Percentiles rank a stretch among this genome's conserved stretches.
Conservation (phyloP, 1,139 yeast genomes). For the Sporopachydermia cereana region DNA sequence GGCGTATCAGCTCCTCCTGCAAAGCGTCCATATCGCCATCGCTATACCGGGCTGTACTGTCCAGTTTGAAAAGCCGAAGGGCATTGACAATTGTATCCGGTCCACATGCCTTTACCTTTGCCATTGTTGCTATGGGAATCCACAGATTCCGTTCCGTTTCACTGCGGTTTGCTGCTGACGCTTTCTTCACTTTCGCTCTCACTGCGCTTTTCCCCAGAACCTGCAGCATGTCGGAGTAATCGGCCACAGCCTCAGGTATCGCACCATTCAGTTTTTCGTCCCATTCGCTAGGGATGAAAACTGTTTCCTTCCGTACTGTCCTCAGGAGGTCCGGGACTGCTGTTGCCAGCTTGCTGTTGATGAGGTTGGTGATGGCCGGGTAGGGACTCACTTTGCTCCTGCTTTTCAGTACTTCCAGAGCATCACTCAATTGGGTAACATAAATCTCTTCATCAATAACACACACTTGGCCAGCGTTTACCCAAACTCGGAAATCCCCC, state of each 20-base stretch:
- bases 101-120: background rate
- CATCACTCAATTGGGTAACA: background rate
- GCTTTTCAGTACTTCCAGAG: background rate
- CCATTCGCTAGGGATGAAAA: background rate
- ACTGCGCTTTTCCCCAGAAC: background rate
- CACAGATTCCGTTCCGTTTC: background rate
- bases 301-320: background rate
- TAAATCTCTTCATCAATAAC: background rate
- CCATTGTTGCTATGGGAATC: background rate
- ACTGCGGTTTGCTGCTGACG: background rate
- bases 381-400: background rate
- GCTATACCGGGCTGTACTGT: conserved; percentile 2
- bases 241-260: conserved; percentile 3
- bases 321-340: background rate
- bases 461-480: background rate
- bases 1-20: background rate
- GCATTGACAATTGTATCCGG: background rate
- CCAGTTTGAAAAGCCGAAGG: background rate
- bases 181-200: background rate
- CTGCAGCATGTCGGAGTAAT: background rate
- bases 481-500: conserved; percentile 30
- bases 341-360: background rate
- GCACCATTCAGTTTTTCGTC: background rate
- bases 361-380: background rate
- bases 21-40: conserved; percentile 5